phyloP scores from a whole-genome alignment of 2,329 filamentous ascomycete genomes.

The Fusarium keratoplasticum region DNA sequence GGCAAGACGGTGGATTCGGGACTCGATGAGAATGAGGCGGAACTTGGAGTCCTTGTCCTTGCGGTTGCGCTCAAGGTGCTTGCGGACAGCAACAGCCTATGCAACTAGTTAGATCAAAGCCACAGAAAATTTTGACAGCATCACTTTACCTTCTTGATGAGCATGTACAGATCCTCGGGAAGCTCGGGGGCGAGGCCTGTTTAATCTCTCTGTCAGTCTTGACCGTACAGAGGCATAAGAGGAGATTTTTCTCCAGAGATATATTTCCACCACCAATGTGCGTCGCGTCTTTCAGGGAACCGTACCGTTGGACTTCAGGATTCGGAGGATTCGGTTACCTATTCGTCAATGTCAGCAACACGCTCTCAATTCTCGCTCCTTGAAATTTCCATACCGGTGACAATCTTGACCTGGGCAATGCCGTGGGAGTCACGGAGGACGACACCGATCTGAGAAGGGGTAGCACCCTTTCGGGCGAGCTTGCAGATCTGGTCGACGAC shows the following conservation, averaged over 20 bases:
- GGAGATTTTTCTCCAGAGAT: constrained; percentile 40
- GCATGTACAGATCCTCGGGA: constrained; percentile 99
- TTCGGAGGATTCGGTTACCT: constrained; percentile 99
- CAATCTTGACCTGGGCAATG: constrained; percentile 96
- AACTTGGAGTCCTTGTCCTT: constrained; percentile 99
- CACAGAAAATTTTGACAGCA: neutral
- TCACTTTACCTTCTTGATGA: constrained; percentile 95
- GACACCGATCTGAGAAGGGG: constrained; percentile 98
- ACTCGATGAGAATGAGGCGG: constrained; percentile 99
- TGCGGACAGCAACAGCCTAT: constrained; percentile 96
- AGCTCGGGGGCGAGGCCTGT: constrained; percentile 98
- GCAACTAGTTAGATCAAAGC: constrained; percentile 10
- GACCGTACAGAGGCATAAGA: constrained; percentile 87
- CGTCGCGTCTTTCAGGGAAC: constrained; percentile 52
- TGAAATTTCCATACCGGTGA: constrained; percentile 79
- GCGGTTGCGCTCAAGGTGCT: constrained; percentile 99
- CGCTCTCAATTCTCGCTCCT: neutral
- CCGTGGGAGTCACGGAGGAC: constrained; percentile 98
- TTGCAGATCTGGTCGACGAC: constrained; percentile 99
- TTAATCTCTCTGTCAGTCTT: constrained; percentile 91
- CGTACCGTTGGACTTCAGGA: constrained; percentile 98
- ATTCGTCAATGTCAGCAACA: constrained; percentile 52
- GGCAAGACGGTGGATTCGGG: constrained; percentile 99
- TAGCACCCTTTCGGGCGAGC: constrained; percentile 98
- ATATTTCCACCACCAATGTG: constrained; percentile 44